phyloP scores from a whole-genome alignment of 495 filamentous ascomycete genomes.

The Talaromyces trachyspermus region DNA sequence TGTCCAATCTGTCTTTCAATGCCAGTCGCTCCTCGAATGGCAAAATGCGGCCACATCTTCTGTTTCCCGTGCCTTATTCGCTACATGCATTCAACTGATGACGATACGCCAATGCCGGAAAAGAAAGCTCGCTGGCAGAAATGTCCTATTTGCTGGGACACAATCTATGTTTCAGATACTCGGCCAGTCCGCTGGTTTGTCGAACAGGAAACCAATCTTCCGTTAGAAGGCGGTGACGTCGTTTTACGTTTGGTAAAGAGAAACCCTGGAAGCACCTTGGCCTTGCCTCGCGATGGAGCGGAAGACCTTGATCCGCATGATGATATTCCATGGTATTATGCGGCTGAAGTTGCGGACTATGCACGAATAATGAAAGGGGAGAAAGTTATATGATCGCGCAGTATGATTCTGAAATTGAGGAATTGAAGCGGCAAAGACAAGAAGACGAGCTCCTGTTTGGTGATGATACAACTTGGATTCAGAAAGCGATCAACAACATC shows the following conservation, averaged over 20 bases:
- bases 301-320: slow-evolving; percentile 59
- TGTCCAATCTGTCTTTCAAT: slow-evolving; percentile 92
- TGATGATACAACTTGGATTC: slow-evolving; percentile 86
- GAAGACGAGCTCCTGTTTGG: slow-evolving; percentile 93
- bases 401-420: slow-evolving; percentile 68
- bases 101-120: slow-evolving; percentile 50
- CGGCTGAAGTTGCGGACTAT: slow-evolving; percentile 89
- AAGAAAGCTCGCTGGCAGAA: slow-evolving; percentile 83
- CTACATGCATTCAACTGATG: slow-evolving; percentile 86
- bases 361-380: slow-evolving; percentile 93
- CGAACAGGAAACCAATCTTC: slow-evolving; percentile 76
- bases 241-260: slow-evolving; percentile 79
- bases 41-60: slow-evolving; percentile 95
- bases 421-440: slow-evolving; percentile 64
- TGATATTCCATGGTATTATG: slow-evolving; percentile 89
- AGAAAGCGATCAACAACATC: slow-evolving; percentile 68
- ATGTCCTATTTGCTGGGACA: slow-evolving; percentile 93
- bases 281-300: slow-evolving; percentile 75
- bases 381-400: slow-evolving; percentile 79
- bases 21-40: slow-evolving; percentile 93
- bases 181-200: slow-evolving; percentile 84
- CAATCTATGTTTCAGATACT: slow-evolving; percentile 80
- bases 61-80: slow-evolving; percentile 89
- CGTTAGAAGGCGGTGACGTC: slow-evolving; percentile 79
- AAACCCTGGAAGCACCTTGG: slow-evolving; percentile 70